A percentile compares a stretch with the other conserved stretches of the same genome.
phyloP scores from a whole-genome alignment of 768 basidiomycete species.

The Suillus variegatus region DNA sequence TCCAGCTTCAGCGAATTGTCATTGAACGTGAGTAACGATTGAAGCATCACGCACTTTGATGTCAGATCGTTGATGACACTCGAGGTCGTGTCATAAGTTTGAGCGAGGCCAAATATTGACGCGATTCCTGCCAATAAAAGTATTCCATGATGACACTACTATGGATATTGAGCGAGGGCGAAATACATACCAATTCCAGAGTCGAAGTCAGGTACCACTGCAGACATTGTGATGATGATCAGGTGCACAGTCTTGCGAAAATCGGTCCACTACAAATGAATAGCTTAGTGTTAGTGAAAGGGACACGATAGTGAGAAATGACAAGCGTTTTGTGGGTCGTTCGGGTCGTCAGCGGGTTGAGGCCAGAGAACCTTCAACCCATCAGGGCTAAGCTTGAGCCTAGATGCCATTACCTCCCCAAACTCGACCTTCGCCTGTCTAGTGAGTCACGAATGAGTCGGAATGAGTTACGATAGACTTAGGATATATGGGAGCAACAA shows the following conservation, averaged over 20 bases:
- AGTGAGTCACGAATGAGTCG: neutral
- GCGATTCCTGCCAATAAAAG: constrained; percentile 44
- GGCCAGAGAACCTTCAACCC: constrained; percentile 56
- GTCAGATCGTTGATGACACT: constrained; percentile 53
- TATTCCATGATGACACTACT: neutral
- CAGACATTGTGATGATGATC: constrained; percentile 49
- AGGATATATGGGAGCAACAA: too few relatives aligned
- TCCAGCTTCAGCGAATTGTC: constrained; percentile 36
- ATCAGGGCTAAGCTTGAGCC: constrained; percentile 46
- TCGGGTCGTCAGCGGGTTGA: constrained; percentile 48
- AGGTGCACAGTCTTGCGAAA: constrained; percentile 48
- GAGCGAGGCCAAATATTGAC: constrained; percentile 47
- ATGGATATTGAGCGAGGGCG: neutral
- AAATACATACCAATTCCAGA: constrained; percentile 45
- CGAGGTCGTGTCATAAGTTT: constrained; percentile 44
- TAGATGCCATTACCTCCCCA: constrained; percentile 45
- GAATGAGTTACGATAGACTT: neutral
- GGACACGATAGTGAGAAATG: neutral
- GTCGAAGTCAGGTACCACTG: constrained; percentile 56
- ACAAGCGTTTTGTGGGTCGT: constrained; percentile 56
- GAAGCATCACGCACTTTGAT: constrained; percentile 32
- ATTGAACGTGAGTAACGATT: neutral
- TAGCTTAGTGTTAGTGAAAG: neutral
- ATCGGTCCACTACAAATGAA: constrained; percentile 42
- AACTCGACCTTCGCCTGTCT: constrained; percentile 53